These are phyloP conservation scores for Eremomyces bilateralis DNA, from an alignment of 495 filamentous ascomycete species.

Conservation along the genomic window DNA sequence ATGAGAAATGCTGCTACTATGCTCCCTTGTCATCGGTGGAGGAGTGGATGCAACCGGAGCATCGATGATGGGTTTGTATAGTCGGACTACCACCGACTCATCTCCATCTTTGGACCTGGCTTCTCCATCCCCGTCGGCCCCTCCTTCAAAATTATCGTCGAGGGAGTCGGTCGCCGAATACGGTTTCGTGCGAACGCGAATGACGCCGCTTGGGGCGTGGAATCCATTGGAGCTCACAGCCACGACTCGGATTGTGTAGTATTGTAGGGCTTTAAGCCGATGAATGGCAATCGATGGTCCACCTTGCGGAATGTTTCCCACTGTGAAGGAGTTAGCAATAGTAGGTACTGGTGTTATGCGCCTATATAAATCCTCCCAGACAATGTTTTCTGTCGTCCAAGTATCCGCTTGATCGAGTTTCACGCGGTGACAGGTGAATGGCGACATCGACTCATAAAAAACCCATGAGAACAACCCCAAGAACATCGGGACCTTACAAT, in stretches of 20 bases:
- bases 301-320: slow-evolving; percentile 60
- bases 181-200: slow-evolving; percentile 43
- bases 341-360: too few relatives aligned
- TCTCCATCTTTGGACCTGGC: slow-evolving; percentile 1
- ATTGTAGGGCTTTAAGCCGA: slow-evolving; percentile 62
- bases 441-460: too few relatives aligned
- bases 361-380: too few relatives aligned
- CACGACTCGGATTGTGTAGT: slow-evolving; percentile 81
- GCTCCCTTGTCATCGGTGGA: slow-evolving; percentile 38
- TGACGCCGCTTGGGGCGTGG: slow-evolving; percentile 64
- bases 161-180: slow-evolving; percentile 10
- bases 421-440: too few relatives aligned
- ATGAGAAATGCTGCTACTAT: slow-evolving; percentile 30
- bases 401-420: too few relatives aligned
- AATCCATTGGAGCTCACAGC: slow-evolving; percentile 78
- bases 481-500: slow-evolving; percentile 49
- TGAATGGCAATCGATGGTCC: slow-evolving; percentile 82
- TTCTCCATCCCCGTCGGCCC: slow-evolving; percentile 18
- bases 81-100: too few relatives aligned
- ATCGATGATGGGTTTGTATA: slow-evolving; percentile 31
- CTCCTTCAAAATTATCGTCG: slow-evolving; percentile 14
- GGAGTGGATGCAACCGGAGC: slow-evolving; percentile 26
- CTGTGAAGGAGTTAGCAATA: slow-evolving; percentile 28
- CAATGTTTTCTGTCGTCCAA: too few relatives aligned
- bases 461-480: too few relatives aligned